Conservation (phyloP, 306 rosid species). For the Cercis canadensis region DNA sequence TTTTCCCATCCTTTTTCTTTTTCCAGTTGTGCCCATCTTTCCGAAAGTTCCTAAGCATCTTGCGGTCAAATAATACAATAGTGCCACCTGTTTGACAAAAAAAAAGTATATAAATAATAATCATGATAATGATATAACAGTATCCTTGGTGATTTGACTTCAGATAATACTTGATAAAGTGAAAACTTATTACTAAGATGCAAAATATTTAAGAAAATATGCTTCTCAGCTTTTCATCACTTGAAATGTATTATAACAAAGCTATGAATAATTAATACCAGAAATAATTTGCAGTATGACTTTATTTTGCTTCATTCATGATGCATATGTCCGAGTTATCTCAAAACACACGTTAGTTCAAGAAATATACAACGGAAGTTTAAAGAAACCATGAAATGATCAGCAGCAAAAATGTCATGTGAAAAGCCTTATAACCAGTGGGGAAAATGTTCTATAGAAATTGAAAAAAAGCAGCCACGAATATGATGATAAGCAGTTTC, state of each 20-base stretch:
- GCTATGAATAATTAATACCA: slow-evolving; percentile 31
- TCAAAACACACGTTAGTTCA: not conserved
- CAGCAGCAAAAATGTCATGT: slow-evolving; percentile 20
- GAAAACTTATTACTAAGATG: slow-evolving; percentile 19
- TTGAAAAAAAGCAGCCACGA: no score
- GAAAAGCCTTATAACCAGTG: not conserved
- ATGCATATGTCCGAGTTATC: not conserved
- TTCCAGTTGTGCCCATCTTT: slow-evolving; percentile 98
- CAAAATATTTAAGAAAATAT: slow-evolving; percentile 14
- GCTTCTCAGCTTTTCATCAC: not conserved
- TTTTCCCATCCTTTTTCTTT: slow-evolving; percentile 97
- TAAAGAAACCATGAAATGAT: not conserved
- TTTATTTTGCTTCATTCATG: slow-evolving; percentile 27
- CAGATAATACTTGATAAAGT: slow-evolving; percentile 23
- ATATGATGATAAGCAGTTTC: slow-evolving; percentile 7
- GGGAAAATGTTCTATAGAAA: not conserved
- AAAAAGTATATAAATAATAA: not conserved
- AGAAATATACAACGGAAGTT: slow-evolving; percentile 19
- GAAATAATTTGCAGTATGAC: slow-evolving; percentile 7
- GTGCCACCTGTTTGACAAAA: slow-evolving; percentile 75
- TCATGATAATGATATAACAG: slow-evolving; percentile 3
- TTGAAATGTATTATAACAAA: slow-evolving; percentile 22
- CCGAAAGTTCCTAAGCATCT: slow-evolving; percentile 91
- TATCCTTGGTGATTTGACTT: slow-evolving; percentile 31
- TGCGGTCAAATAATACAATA: slow-evolving; percentile 83